These are phyloP conservation scores for Cladosporium colombiae DNA, from an alignment of 2,329 filamentous ascomycete species.

Conservation along the genomic window DNA sequence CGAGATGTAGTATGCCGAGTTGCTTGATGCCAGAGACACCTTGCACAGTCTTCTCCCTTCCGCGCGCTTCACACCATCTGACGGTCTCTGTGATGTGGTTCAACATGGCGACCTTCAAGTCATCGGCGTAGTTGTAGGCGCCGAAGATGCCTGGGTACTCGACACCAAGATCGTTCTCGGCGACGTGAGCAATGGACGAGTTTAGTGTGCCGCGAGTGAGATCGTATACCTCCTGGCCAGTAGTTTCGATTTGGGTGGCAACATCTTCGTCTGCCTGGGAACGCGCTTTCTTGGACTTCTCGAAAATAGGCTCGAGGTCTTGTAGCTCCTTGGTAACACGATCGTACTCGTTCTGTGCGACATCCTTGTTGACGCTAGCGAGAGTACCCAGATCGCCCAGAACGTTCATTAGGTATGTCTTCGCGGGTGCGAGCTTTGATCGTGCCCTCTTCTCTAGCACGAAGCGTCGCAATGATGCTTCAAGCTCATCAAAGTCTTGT, in stretches of 20 bases:
- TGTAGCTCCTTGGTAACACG: constrained; percentile 78
- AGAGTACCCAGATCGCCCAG: constrained; percentile 82
- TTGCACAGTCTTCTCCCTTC: constrained; percentile 72
- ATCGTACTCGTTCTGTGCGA: constrained; percentile 81
- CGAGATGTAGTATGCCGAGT: constrained; percentile 83
- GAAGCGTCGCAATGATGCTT: constrained; percentile 85
- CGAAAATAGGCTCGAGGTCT: constrained; percentile 80
- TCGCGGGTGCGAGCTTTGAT: constrained; percentile 92
- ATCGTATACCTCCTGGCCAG: constrained; percentile 81
- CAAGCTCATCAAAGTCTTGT: constrained; percentile 84
- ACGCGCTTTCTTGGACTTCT: constrained; percentile 78
- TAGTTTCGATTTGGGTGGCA: constrained; percentile 78
- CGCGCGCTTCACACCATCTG: constrained; percentile 77
- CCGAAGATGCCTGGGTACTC: constrained; percentile 82
- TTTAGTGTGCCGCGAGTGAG: constrained; percentile 75
- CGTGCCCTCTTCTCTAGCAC: constrained; percentile 93
- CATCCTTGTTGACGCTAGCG: constrained; percentile 82
- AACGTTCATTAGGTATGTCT: constrained; percentile 92
- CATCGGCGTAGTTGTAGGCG: constrained; percentile 90
- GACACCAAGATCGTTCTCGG: constrained; percentile 76
- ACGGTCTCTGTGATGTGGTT: constrained; percentile 82
- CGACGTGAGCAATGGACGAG: constrained; percentile 73
- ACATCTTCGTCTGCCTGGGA: constrained; percentile 78
- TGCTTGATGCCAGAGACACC: constrained; percentile 88
- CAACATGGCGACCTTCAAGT: constrained; percentile 88